Evolutionary conservation across 2,329 filamentous ascomycete genomes (phyloP).

Genomic region (Beauveria asiatica): DNA sequence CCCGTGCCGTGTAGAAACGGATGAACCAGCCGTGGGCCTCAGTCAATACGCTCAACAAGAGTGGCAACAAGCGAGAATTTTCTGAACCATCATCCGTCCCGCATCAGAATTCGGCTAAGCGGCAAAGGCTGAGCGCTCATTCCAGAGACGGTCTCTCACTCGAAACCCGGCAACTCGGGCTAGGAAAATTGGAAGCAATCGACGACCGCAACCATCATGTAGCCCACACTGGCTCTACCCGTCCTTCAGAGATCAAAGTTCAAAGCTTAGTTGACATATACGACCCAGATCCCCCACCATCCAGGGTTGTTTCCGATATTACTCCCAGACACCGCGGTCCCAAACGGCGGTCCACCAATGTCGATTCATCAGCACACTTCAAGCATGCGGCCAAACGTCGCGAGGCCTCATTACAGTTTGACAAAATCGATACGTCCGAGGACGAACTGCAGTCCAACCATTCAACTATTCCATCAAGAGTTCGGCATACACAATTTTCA

Average conservation of each 20-base stretch:
- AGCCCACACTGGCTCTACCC: not conserved
- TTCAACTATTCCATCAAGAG: not conserved
- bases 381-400: not conserved
- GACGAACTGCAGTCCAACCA: slow-evolving; percentile 11
- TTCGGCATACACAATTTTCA: slow-evolving; percentile 5
- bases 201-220: not conserved
- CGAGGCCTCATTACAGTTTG: not conserved
- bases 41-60: slow-evolving; percentile 15
- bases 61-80: slow-evolving; percentile 1
- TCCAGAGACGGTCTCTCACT: not conserved
- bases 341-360: not conserved
- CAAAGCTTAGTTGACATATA: not conserved
- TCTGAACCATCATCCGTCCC: not conserved
- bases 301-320: not conserved
- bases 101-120: slow-evolving; percentile 17
- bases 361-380: not conserved
- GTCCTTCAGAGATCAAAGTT: not conserved
- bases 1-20: slow-evolving; percentile 13
- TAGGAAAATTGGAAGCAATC: not conserved
- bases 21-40: slow-evolving; percentile 17
- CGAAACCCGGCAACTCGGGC: not conserved
- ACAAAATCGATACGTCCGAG: slow-evolving; percentile 6
- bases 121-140: slow-evolving; percentile 14
- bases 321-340: not conserved
- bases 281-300: not conserved